Evolutionary conservation across 2,329 filamentous ascomycete species (phyloP).

Genomic region (Penicillium sclerotigenum): DNA sequence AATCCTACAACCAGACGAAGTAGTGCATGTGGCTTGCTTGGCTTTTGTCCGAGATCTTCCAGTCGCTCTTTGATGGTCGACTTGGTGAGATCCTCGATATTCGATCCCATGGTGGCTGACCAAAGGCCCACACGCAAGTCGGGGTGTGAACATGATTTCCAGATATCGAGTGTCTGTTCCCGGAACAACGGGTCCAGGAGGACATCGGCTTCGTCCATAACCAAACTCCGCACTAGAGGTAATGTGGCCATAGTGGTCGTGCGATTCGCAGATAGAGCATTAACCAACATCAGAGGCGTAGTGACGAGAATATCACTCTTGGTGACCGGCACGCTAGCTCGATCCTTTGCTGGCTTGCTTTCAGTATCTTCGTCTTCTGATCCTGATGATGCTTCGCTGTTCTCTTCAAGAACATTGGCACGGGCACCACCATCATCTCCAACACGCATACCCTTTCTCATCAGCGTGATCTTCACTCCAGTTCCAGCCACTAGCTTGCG

Average conservation of each 20-base stretch:
- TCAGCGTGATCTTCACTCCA: slow-evolving; percentile 72
- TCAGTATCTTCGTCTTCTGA: slow-evolving; percentile 36
- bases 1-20: slow-evolving; percentile 89
- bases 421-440: slow-evolving; percentile 41
- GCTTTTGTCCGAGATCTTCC: slow-evolving; percentile 17
- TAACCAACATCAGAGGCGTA: slow-evolving; percentile 74
- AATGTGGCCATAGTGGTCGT: slow-evolving; percentile 51
- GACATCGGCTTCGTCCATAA: slow-evolving; percentile 93
- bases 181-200: slow-evolving; percentile 87
- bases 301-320: slow-evolving; percentile 78
- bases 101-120: slow-evolving; percentile 97
- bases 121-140: slow-evolving; percentile 76
- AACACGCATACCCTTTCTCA: slow-evolving; percentile 80
- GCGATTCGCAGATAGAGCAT: slow-evolving; percentile 59
- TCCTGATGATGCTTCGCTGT: slow-evolving; percentile 38
- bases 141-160: slow-evolving; percentile 70
- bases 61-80: slow-evolving; percentile 62
- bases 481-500: slow-evolving; percentile 76
- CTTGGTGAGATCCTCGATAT: slow-evolving; percentile 74
- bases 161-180: slow-evolving; percentile 80
- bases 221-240: slow-evolving; percentile 67
- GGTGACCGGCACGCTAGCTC: slow-evolving; percentile 51
- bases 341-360: slow-evolving; percentile 24
- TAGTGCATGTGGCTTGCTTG: slow-evolving; percentile 47
- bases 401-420: slow-evolving; percentile 40